These are phyloP conservation scores for Lachancea fermentati DNA, from an alignment of 805 yeast genomes.

Conservation along the genomic window DNA sequence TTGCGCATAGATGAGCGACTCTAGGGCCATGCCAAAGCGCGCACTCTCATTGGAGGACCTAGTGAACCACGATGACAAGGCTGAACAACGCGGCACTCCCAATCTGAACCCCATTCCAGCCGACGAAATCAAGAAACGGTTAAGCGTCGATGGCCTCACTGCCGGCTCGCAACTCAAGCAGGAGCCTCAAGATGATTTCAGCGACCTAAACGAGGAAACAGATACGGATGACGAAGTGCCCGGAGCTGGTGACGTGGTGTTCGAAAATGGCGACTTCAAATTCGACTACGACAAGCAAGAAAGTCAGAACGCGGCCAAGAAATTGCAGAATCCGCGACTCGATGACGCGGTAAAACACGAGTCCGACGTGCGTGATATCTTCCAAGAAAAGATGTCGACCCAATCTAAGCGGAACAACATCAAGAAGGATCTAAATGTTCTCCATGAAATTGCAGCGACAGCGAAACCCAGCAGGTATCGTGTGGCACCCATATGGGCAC, in stretches of 20 bases:
- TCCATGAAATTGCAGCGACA: conserved; percentile 26
- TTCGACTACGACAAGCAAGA: conserved; percentile 33
- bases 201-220: conserved; percentile 25
- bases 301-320: conserved; percentile 5
- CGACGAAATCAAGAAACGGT: conserved; percentile 6
- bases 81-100: conserved; percentile 18
- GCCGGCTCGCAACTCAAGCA: background rate
- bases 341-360: conserved; percentile 4
- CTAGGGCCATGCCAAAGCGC: conserved; percentile 21
- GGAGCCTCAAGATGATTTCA: background rate
- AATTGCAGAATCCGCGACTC: background rate
- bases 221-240: conserved; percentile 31
- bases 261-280: conserved; percentile 12
- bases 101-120: conserved; percentile 7
- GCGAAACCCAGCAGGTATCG: conserved; percentile 57
- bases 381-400: conserved; percentile 28
- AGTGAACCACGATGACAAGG: conserved; percentile 31
- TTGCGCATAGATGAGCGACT: conserved; percentile 6
- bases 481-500: conserved; percentile 80
- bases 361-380: conserved; percentile 20
- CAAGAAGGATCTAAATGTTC: conserved; percentile 28
- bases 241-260: conserved; percentile 24
- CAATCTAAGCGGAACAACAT: conserved; percentile 30
- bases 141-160: conserved; percentile 6
- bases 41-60: conserved; percentile 33